phyloP scores from a whole-genome alignment of 768 basidiomycete species.

The Agaricus sinodeliciosus region DNA sequence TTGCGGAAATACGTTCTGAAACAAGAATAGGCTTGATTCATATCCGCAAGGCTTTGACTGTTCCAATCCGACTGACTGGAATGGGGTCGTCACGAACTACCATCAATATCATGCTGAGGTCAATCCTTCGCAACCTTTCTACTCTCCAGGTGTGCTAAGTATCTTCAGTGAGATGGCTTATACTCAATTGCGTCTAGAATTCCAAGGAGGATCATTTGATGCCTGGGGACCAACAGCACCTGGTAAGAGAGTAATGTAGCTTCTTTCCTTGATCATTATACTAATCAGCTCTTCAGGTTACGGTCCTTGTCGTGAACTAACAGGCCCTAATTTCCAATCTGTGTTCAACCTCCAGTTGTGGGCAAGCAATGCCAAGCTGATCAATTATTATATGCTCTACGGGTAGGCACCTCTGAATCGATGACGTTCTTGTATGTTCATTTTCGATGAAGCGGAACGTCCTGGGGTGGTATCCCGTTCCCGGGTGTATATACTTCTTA shows the following conservation, averaged over 20 bases:
- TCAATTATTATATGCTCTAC: constrained; percentile 83
- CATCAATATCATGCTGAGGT: constrained; percentile 52
- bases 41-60: constrained; percentile 83
- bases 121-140: constrained; percentile 54
- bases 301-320: constrained; percentile 54
- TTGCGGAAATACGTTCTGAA: background rate
- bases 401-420: constrained; percentile 35
- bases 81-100: constrained; percentile 55
- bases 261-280: too few species aligned
- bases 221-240: constrained; percentile 76
- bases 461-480: constrained; percentile 78
- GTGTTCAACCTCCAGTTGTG: constrained; percentile 76
- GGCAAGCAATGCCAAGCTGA: constrained; percentile 77
- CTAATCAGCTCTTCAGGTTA: constrained; percentile 37
- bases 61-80: constrained; percentile 64
- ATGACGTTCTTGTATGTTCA: background rate
- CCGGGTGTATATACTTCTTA: constrained; percentile 77
- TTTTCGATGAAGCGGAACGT: constrained; percentile 55
- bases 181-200: constrained; percentile 26
- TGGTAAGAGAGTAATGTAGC: constrained; percentile 25
- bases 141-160: constrained; percentile 50
- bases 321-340: constrained; percentile 67
- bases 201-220: constrained; percentile 75
- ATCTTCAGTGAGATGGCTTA: background rate
- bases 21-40: constrained; percentile 42